Conservation (phyloP, 2,329 filamentous ascomycete genomes). For the Diaporthe ampelina region DNA sequence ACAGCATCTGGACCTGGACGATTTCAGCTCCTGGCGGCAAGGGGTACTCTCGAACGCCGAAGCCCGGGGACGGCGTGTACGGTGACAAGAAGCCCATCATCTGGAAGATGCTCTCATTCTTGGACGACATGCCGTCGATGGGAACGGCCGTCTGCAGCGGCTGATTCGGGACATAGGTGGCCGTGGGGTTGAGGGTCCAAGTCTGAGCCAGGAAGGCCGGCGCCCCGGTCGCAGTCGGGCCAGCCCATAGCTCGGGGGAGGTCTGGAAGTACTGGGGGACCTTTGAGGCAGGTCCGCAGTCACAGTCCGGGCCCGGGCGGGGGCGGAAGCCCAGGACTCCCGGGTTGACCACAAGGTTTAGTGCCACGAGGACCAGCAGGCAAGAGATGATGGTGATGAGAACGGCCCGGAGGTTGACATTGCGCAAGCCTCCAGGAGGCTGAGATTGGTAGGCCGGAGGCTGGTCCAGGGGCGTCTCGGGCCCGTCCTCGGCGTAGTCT, state of each 20-base stretch:
- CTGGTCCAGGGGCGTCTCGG: constrained; percentile 29
- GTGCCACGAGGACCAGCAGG: constrained; percentile 44
- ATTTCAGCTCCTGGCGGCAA: constrained; percentile 77
- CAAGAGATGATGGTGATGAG: constrained; percentile 44
- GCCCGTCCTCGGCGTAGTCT: constrained; percentile 36
- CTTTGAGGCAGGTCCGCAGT: constrained; percentile 46
- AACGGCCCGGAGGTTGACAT: constrained; percentile 40
- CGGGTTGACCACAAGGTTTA: constrained; percentile 45
- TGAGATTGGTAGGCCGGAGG: constrained; percentile 34
- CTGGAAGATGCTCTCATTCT: constrained; percentile 77
- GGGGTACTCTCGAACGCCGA: constrained; percentile 80
- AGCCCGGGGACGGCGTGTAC: constrained; percentile 79
- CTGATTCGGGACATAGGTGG: constrained; percentile 75
- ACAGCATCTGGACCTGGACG: constrained; percentile 79
- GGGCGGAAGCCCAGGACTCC: constrained; percentile 38
- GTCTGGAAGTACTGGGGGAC: constrained; percentile 76
- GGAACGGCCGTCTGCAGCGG: constrained; percentile 80
- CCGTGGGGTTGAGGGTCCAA: constrained; percentile 75
- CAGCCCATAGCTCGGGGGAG: constrained; percentile 70
- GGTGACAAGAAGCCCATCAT: constrained; percentile 78
- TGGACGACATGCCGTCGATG: constrained; percentile 69
- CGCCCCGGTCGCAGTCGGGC: constrained; percentile 78
- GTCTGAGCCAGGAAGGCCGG: constrained; percentile 81
- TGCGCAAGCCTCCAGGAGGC: constrained; percentile 38
- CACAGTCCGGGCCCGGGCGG: constrained; percentile 29